Conservation (phyloP, 306 rosid genomes). For the Luffa aegyptiaca region DNA sequence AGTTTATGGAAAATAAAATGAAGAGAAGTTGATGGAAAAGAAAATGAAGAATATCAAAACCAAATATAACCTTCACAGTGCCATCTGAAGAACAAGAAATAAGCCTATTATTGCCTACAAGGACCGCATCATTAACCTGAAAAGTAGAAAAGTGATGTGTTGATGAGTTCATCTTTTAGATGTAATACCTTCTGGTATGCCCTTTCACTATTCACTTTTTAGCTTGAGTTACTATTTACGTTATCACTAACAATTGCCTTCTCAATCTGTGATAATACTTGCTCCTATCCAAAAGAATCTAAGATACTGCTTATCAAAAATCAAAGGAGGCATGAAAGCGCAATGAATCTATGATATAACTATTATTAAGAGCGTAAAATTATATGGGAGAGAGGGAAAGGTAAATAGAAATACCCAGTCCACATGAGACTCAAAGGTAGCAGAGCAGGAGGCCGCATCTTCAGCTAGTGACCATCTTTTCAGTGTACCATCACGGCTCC, state of each 20-base stretch:
- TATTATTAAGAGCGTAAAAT: neutral
- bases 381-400: neutral
- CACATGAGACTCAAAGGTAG: conserved; percentile 97
- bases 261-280: neutral
- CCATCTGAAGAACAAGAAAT: conserved; percentile 97
- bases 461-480: conserved; percentile 76
- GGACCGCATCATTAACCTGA: conserved; percentile 93
- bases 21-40: conserved; percentile 9
- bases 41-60: conserved; percentile 7
- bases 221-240: neutral
- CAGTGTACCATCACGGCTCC: conserved; percentile 97
- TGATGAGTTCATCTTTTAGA: neutral
- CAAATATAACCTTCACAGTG: conserved; percentile 74
- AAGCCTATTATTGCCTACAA: conserved; percentile 81
- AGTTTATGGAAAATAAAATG: conserved; percentile 10
- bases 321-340: neutral
- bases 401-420: conserved; percentile 67
- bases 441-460: conserved; percentile 68
- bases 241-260: neutral
- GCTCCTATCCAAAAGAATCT: neutral
- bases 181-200: neutral
- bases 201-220: neutral
- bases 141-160: neutral
- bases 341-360: neutral
- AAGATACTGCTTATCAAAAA: neutral